A percentile compares a stretch with the other conserved stretches of the same genome.
These are phyloP conservation scores for Pseudonitzschia pungens DNA, from an alignment of 108 stramenopile genomes.

Conservation along the genomic window DNA sequence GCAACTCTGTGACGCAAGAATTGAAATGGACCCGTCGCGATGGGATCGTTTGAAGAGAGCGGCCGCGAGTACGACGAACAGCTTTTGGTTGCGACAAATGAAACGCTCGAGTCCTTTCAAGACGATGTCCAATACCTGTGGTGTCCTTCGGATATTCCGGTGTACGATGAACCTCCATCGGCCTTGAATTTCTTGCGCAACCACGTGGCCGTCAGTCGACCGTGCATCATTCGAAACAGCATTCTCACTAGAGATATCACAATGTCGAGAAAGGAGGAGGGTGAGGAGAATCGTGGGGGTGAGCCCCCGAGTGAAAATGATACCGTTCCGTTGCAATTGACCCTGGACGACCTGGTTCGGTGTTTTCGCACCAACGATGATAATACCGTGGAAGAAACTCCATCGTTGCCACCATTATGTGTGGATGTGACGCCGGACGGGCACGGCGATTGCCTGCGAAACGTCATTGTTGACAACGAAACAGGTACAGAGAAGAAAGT, in stretches of 20 bases:
- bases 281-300: background rate
- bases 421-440: constrained; percentile 94
- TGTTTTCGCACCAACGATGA: constrained; percentile 28
- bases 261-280: background rate
- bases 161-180: constrained; percentile 57
- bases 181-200: constrained; percentile 68
- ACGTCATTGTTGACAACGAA: constrained; percentile 18
- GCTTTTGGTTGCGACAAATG: background rate
- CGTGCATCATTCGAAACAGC: constrained; percentile 78
- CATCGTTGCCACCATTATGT: constrained; percentile 14
- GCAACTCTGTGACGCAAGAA: background rate
- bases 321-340: constrained; percentile 31
- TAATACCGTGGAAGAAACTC: background rate
- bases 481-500: constrained; percentile 26
- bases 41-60: background rate
- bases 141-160: constrained; percentile 46
- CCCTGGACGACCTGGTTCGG: constrained; percentile 65
- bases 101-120: constrained; percentile 33
- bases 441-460: constrained; percentile 81
- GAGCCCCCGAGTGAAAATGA: background rate
- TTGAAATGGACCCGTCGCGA: background rate
- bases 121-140: constrained; percentile 66
- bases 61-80: background rate
- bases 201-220: constrained; percentile 55
- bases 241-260: constrained; percentile 9